Percentiles rank a stretch among this genome's conserved stretches.
Conservation (phyloP, 208 protist species). For the Angomonas ambiguus region DNA sequence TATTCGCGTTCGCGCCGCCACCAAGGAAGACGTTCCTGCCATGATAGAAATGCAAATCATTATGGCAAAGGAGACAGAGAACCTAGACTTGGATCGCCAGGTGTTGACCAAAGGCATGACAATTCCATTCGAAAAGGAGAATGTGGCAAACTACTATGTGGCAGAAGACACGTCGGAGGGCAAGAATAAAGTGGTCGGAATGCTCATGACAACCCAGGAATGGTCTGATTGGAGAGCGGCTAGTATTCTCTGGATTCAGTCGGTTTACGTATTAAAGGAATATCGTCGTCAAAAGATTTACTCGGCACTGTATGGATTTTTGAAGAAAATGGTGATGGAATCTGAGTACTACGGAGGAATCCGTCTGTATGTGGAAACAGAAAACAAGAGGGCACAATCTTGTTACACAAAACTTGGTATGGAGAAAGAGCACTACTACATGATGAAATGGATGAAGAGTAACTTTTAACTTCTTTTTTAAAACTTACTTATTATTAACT, state of each 20-base stretch:
- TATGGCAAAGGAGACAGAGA: constrained; percentile 63
- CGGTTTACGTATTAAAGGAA: constrained; percentile 40
- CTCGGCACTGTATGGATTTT: constrained; percentile 32
- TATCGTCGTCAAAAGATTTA: constrained; percentile 45
- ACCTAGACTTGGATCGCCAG: constrained; percentile 29
- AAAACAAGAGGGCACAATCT: constrained; percentile 34
- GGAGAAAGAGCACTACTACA: constrained; percentile 58
- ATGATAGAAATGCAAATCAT: constrained; percentile 46
- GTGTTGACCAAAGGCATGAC: constrained; percentile 41
- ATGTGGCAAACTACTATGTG: constrained; percentile 42
- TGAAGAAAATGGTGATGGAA: constrained; percentile 37
- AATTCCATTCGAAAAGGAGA: constrained; percentile 28
- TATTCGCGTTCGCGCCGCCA: background rate
- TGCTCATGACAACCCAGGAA: constrained; percentile 67
- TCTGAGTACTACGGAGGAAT: constrained; percentile 43
- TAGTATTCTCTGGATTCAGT: constrained; percentile 65
- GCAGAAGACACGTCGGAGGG: constrained; percentile 32
- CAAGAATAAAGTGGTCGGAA: constrained; percentile 27
- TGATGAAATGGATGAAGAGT: constrained; percentile 74
- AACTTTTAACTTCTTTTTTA: constrained; percentile 11
- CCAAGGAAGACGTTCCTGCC: constrained; percentile 30
- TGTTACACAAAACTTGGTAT: constrained; percentile 52
- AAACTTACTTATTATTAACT: background rate
- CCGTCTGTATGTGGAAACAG: constrained; percentile 55
- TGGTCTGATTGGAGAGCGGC: constrained; percentile 70